phyloP scores from a whole-genome alignment of 768 basidiomycete genomes.

The Sporobolomyces roseus region DNA sequence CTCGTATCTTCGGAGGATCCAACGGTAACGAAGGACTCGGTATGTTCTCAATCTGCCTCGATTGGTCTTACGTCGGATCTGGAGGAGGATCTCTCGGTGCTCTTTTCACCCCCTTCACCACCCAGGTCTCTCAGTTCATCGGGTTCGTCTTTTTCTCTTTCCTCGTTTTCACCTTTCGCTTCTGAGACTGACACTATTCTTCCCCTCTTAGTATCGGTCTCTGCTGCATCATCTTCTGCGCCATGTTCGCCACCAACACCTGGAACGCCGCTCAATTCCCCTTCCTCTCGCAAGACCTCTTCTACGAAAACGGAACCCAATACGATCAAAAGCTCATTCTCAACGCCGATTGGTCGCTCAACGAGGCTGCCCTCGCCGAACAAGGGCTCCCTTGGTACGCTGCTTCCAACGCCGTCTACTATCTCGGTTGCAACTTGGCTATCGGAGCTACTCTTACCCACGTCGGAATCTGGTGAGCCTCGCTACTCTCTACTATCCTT shows the following conservation, averaged over 20 bases:
- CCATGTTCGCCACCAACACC: conserved; percentile 37
- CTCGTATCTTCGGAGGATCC: conserved; percentile 52
- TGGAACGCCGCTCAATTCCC: conserved; percentile 48
- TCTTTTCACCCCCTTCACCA: conserved; percentile 47
- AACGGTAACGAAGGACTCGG: conserved; percentile 50
- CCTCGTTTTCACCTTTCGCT: not conserved
- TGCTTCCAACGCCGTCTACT: conserved; percentile 34
- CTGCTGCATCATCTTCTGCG: conserved; percentile 44
- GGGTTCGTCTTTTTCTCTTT: conserved; percentile 21
- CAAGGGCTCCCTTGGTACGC: conserved; percentile 35
- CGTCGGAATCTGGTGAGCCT: conserved; percentile 11
- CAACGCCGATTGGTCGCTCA: conserved; percentile 41
- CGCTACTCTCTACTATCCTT: not conserved
- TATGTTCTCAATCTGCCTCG: conserved; percentile 43
- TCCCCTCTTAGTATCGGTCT: not conserved
- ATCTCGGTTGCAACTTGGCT: conserved; percentile 43
- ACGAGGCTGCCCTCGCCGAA: conserved; percentile 41
- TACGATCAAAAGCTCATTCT: conserved; percentile 45
- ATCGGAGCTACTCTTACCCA: conserved; percentile 46
- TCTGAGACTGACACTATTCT: not conserved
- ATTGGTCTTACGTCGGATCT: conserved; percentile 44
- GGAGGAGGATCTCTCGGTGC: conserved; percentile 41
- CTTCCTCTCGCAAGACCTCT: conserved; percentile 47
- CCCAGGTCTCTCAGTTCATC: conserved; percentile 44
- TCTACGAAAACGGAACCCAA: conserved; percentile 42